Evolutionary conservation across 352 stramenopile species (phyloP), one percentile per base, ranked within the genome.

Genomic region (Hyaloperonospora arabidopsidis): DNA sequence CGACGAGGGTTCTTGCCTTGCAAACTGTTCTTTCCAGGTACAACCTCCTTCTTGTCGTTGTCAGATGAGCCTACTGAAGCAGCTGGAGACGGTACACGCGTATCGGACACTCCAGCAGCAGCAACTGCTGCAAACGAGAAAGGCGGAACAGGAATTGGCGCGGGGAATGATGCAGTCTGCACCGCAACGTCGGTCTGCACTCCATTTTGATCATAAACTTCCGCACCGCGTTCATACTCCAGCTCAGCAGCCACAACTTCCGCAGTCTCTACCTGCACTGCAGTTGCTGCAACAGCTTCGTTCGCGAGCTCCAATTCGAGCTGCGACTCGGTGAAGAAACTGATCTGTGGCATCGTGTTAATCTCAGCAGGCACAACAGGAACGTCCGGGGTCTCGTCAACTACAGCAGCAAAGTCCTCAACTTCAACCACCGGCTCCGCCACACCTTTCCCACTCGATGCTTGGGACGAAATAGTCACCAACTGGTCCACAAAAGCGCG

Each of bases 291-390:
- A 52, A n/a, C 4, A 21, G 19, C 22, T n/a, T 65, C 32, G 34
- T 49, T 36, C 54, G 11, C 51, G 2, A 68, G 49, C 8, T 70
- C 47, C 10, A 52, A 29, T 18, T 86, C 76, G 0, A 89, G 41
- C 35, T 82, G 68, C 11, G 80, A 86, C n/a, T 93, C 83, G 0
- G 83, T 87, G 40, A 93, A 90, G 55, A 93, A 93, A 51, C 87
- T 93, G 55, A 93, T 89, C 23, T 88, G 60, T 5, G 82, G 78
- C 54, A 87, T 58, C 18, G 70, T 65, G 17, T 85, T 70, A 10
- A 69, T 70, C 43, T 66, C 45, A 8, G 57, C 61, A 22, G 57
- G 49, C 12, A 79, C 53, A 1, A 65, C 50, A 29, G 54, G 63
- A 15, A 63, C 10, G 15, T 59, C 45, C 25, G 45, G 34, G 21